These are phyloP conservation scores for Coemansia guatemalensis DNA, from an alignment of 192 early-diverging fungal species.

Conservation along the genomic window DNA sequence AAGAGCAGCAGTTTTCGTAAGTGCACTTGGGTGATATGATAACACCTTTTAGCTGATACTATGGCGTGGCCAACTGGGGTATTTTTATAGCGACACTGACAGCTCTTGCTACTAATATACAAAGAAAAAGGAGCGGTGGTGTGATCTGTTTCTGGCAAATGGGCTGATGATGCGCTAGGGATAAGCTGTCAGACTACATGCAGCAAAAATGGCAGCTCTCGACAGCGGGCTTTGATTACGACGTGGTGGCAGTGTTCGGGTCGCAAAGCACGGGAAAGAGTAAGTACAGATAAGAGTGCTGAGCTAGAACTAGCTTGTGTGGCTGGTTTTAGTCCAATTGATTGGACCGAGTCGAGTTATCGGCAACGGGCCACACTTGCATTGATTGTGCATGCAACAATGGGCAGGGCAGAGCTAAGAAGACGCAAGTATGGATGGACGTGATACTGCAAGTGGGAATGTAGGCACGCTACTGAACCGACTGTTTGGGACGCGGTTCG, in stretches of 20 bases:
- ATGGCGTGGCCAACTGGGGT: neutral
- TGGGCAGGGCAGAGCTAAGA: no score
- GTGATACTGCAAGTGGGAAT: conserved; percentile 33
- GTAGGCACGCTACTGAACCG: conserved; percentile 89
- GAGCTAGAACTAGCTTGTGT: no score
- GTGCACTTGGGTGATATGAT: conserved; percentile 4
- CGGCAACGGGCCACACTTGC: neutral
- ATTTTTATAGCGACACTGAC: no score
- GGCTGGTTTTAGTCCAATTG: no score
- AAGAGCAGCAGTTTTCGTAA: conserved; percentile 54
- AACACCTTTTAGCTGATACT: neutral
- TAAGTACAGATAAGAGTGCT: conserved; percentile 61
- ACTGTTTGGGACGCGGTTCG: conserved; percentile 93
- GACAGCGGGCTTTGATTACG: conserved; percentile 92
- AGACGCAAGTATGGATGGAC: no score
- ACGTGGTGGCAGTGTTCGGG: conserved; percentile 97
- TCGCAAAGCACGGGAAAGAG: conserved; percentile 99
- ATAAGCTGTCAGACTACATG: conserved; percentile 75
- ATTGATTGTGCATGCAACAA: neutral
- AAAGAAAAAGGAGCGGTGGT: neutral
- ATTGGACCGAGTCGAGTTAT: no score
- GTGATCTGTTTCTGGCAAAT: neutral
- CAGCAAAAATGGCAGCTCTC: conserved; percentile 74
- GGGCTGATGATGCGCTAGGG: conserved; percentile 45
- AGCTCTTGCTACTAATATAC: neutral